A percentile compares a stretch with the other conserved stretches of the same genome.
Conservation (phyloP, 2,329 filamentous ascomycete genomes). For the Mariannaea sp. region DNA sequence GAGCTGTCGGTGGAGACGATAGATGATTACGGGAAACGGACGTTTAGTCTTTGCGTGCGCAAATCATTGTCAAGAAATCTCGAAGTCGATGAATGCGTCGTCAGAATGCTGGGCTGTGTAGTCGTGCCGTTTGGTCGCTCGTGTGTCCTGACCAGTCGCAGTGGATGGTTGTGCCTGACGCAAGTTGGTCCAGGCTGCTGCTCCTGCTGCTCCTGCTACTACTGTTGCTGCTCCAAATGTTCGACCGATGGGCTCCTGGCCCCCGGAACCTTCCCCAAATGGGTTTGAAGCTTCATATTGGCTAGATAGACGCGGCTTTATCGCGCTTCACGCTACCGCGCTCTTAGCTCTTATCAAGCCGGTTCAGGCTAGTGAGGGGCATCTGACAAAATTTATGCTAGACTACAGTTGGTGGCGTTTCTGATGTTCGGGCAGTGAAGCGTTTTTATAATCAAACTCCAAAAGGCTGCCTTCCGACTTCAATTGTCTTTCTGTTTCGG, state of each 20-base stretch:
- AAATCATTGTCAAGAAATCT: slow-evolving; percentile 17
- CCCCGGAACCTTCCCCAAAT: slow-evolving; percentile 6
- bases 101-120: slow-evolving; percentile 2
- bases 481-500: slow-evolving; percentile 15
- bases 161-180: slow-evolving; percentile 34
- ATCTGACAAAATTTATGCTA: slow-evolving; percentile 43
- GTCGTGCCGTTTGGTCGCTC: too few species aligned
- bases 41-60: slow-evolving; percentile 13
- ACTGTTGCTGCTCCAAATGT: too few species aligned
- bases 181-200: slow-evolving; percentile 36
- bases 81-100: slow-evolving; percentile 9
- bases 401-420: not conserved
- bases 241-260: slow-evolving; percentile 16
- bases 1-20: slow-evolving; percentile 22
- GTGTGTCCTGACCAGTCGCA: slow-evolving; percentile 12
- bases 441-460: too few species aligned
- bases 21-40: slow-evolving; percentile 14
- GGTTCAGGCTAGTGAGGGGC: slow-evolving; percentile 49
- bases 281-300: slow-evolving; percentile 24
- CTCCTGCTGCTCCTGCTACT: too few species aligned
- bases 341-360: slow-evolving; percentile 32
- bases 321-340: slow-evolving; percentile 32
- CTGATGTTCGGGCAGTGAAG: slow-evolving; percentile 20
- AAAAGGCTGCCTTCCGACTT: too few species aligned
- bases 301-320: slow-evolving; percentile 30